Evolutionary conservation across 2,329 filamentous ascomycete species (phyloP).

Genomic region (Camillea tinctor): DNA sequence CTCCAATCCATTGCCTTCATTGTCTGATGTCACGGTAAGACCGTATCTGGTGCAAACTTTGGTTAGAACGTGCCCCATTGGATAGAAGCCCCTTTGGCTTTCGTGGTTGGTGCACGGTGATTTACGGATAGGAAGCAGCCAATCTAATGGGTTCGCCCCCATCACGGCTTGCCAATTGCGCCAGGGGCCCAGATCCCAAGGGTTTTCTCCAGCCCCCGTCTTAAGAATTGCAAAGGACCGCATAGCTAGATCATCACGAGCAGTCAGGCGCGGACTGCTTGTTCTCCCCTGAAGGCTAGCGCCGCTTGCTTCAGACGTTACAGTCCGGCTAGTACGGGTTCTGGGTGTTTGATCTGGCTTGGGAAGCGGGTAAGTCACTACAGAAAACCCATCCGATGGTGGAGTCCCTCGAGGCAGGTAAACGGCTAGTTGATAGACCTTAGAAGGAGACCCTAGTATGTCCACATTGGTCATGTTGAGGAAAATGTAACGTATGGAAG

Average conservation of each 20-base stretch:
- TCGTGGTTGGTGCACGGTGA: conserved; percentile 74
- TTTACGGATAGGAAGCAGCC: conserved; percentile 73
- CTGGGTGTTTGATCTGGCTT: conserved; percentile 21
- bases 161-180: conserved; percentile 79
- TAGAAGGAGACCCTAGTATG: conserved; percentile 59
- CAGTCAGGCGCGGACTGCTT: conserved; percentile 14
- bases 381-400: conserved; percentile 43
- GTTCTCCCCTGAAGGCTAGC: conserved; percentile 9
- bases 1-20: conserved; percentile 27
- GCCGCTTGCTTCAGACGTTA: neutral
- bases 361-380: conserved; percentile 59
- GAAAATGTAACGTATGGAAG: conserved; percentile 67
- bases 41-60: conserved; percentile 48
- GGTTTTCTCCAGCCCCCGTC: conserved; percentile 74
- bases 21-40: conserved; percentile 27
- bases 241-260: conserved; percentile 47
- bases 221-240: conserved; percentile 78
- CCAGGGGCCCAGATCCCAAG: conserved; percentile 73
- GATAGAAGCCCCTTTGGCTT: conserved; percentile 64
- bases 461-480: conserved; percentile 85
- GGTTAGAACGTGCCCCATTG: conserved; percentile 61
- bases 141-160: conserved; percentile 69
- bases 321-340: conserved; percentile 1
- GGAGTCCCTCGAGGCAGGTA: conserved; percentile 56
- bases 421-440: conserved; percentile 72